Evolutionary conservation across 208 protist species (phyloP).

Genomic region (Trypanosoma rangeli): DNA sequence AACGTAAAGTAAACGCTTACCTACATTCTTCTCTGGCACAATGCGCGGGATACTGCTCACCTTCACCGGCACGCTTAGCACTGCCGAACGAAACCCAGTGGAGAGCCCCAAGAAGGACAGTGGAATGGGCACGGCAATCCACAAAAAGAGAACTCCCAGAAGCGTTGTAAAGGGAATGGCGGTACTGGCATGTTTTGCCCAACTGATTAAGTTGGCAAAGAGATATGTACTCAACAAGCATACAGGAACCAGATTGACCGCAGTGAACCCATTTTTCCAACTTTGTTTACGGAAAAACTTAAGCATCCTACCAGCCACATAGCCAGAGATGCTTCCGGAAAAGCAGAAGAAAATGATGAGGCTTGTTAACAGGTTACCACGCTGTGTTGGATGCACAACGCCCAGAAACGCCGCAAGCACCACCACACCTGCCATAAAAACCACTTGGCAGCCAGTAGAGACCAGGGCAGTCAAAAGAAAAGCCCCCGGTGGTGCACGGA

Average conservation of each 20-base stretch:
- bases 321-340: constrained; percentile 80
- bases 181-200: constrained; percentile 47
- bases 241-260: constrained; percentile 53
- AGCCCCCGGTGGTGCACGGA: constrained; percentile 83
- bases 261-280: constrained; percentile 83
- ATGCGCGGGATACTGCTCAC: constrained; percentile 96
- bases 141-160: constrained; percentile 55
- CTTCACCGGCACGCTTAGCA: constrained; percentile 61
- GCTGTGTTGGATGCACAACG: constrained; percentile 88
- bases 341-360: constrained; percentile 73
- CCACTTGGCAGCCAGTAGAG: constrained; percentile 91
- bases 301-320: constrained; percentile 82
- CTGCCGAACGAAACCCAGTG: constrained; percentile 82
- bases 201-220: constrained; percentile 65
- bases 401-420: constrained; percentile 84
- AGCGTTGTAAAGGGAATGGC: constrained; percentile 68
- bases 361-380: constrained; percentile 87
- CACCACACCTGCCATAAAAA: constrained; percentile 62
- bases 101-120: constrained; percentile 91
- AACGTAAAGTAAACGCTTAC: constrained; percentile 38
- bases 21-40: constrained; percentile 70
- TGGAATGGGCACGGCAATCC: constrained; percentile 93
- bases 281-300: constrained; percentile 78
- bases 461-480: constrained; percentile 84
- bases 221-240: constrained; percentile 47